phyloP scores from a whole-genome alignment of 129 eudicot genomes.

The Artemisia argyi region DNA sequence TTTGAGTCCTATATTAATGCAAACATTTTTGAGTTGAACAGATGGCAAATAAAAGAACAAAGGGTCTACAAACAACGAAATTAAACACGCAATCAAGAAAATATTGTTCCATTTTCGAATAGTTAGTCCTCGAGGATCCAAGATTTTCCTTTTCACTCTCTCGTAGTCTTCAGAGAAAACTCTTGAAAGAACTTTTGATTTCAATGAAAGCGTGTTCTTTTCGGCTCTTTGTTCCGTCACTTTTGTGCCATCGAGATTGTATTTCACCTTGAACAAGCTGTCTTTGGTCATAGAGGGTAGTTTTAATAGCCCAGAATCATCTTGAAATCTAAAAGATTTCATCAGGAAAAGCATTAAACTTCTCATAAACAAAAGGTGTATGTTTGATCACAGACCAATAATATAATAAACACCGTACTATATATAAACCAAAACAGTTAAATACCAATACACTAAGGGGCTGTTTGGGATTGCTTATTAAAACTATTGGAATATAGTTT shows the following conservation, averaged over 20 bases:
- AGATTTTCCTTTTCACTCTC: conserved; percentile 67
- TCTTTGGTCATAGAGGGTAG: conserved; percentile 44
- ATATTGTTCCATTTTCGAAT: conserved; percentile 84
- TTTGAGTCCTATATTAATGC: conserved; percentile 57
- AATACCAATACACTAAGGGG: conserved; percentile 6
- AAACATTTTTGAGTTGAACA: conserved; percentile 37
- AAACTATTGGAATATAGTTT: too few relatives aligned
- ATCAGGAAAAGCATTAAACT: conserved; percentile 6
- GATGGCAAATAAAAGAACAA: conserved; percentile 84
- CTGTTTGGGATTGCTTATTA: too few relatives aligned
- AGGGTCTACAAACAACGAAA: conserved; percentile 93
- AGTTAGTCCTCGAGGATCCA: conserved; percentile 81
- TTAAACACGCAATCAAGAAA: conserved; percentile 80
- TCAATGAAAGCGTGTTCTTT: conserved; percentile 43
- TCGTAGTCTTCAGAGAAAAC: conserved; percentile 96
- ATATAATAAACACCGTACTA: background rate
- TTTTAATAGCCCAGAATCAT: conserved; percentile 45
- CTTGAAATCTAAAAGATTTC: conserved; percentile 57
- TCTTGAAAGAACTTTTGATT: conserved; percentile 83
- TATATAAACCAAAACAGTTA: background rate
- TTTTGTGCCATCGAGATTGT: conserved; percentile 60
- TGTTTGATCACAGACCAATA: background rate
- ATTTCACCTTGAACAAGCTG: conserved; percentile 44
- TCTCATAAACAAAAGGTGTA: conserved; percentile 12
- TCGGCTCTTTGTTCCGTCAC: conserved; percentile 41